phyloP scores from a whole-genome alignment of 441 rosid species.

The Populus hybrid region DNA sequence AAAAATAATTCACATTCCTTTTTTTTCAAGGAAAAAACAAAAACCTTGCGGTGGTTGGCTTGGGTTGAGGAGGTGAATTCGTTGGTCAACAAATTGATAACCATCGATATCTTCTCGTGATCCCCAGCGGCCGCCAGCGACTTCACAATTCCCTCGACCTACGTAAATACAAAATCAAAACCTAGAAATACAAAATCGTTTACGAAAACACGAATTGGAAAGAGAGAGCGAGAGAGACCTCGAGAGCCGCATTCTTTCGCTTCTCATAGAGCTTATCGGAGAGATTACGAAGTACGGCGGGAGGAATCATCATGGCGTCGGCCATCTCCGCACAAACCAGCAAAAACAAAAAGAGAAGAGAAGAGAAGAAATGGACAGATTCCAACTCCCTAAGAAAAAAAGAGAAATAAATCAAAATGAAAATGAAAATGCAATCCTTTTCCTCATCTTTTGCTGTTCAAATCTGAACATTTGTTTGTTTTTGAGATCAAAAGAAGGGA shows the following conservation, averaged over 20 bases:
- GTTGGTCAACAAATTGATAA: conserved; percentile 67
- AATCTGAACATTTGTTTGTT: conserved; percentile 32
- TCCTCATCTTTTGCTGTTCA: conserved; percentile 47
- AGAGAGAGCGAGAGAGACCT: conserved; percentile 41
- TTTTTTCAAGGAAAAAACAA: neutral
- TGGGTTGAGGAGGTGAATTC: conserved; percentile 87
- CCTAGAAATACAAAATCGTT: conserved; percentile 15
- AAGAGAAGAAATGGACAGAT: neutral
- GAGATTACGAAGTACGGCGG: conserved; percentile 80
- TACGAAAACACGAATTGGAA: conserved; percentile 1
- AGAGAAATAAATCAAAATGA: neutral
- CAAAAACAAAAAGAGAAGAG: neutral
- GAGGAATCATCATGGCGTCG: conserved; percentile 69
- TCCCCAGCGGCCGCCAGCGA: conserved; percentile 68
- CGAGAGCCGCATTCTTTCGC: conserved; percentile 98
- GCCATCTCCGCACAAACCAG: conserved; percentile 43
- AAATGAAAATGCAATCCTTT: conserved; percentile 30
- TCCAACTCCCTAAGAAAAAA: too few relatives aligned
- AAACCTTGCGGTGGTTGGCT: conserved; percentile 90
- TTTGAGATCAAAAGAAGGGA: neutral
- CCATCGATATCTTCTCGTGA: conserved; percentile 90
- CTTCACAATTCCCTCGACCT: conserved; percentile 97
- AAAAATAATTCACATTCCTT: neutral
- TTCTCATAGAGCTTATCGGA: conserved; percentile 99
- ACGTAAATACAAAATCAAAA: conserved; percentile 15